Conservation (phyloP, 371 early-diverging fungal genomes). For the Nosema muscidifuracis region DNA sequence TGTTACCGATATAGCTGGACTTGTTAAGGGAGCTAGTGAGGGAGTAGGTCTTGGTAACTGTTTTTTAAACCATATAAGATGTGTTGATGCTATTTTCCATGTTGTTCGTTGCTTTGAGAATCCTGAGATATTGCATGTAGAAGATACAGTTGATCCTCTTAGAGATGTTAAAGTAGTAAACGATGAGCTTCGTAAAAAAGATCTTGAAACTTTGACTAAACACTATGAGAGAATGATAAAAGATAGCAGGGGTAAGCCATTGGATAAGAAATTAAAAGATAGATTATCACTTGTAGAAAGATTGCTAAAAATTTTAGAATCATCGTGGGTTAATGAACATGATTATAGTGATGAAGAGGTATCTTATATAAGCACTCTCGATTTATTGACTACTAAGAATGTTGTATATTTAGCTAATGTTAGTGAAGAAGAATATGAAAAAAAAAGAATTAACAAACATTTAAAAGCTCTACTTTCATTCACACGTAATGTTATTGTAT, state of each 20-base stretch:
- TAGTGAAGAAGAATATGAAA: constrained; percentile 73
- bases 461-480: constrained; percentile 51
- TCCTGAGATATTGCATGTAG: constrained; percentile 83
- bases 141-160: constrained; percentile 81
- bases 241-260: constrained; percentile 45
- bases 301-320: constrained; percentile 70
- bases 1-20: constrained; percentile 94
- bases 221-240: constrained; percentile 44
- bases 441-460: constrained; percentile 73
- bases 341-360: constrained; percentile 70
- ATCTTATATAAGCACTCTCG: constrained; percentile 77
- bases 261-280: constrained; percentile 57
- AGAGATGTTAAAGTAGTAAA: constrained; percentile 90
- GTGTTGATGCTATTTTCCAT: constrained; percentile 95
- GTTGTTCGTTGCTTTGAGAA: constrained; percentile 85
- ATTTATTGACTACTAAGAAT: constrained; percentile 88
- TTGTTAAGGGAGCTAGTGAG: constrained; percentile 81
- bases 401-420: constrained; percentile 91
- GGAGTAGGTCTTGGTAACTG: constrained; percentile 92
- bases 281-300: constrained; percentile 65
- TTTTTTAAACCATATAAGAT: constrained; percentile 86
- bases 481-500: constrained; percentile 49
- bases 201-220: constrained; percentile 74
- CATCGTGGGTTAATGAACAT: constrained; percentile 77
- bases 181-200: constrained; percentile 85